Percentiles rank a stretch among this genome's conserved stretches.
Evolutionary conservation across 192 early-diverging fungal species (phyloP).

Genomic region (Pilaira anomala): DNA sequence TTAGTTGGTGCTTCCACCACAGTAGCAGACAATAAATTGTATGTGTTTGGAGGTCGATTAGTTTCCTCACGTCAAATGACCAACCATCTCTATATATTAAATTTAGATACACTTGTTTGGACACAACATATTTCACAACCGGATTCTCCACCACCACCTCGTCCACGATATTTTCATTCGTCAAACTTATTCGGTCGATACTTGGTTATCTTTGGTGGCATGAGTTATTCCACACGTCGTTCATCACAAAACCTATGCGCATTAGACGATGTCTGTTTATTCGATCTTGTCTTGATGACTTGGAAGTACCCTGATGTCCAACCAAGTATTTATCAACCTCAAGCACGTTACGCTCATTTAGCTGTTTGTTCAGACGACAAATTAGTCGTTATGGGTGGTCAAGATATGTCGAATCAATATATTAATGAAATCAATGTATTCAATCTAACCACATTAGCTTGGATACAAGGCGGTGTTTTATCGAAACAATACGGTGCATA

Average conservation of each 20-base stretch:
- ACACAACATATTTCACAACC: constrained; percentile 42
- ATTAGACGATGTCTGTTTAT: constrained; percentile 63
- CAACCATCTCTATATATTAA: constrained; percentile 65
- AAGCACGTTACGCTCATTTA: constrained; percentile 71
- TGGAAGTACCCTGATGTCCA: constrained; percentile 49
- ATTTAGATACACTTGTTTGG: constrained; percentile 63
- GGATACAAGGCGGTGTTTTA: constrained; percentile 57
- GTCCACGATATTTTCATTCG: constrained; percentile 72
- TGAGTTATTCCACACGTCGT: constrained; percentile 55
- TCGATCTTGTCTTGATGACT: constrained; percentile 51
- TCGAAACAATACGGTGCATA: constrained; percentile 70
- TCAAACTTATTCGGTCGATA: constrained; percentile 56
- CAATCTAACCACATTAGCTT: constrained; percentile 55
- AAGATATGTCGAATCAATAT: constrained; percentile 70
- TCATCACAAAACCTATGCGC: constrained; percentile 50
- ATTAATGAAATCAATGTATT: constrained; percentile 69
- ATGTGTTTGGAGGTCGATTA: constrained; percentile 70
- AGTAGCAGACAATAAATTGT: constrained; percentile 55
- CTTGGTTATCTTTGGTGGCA: constrained; percentile 71
- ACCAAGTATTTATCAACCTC: constrained; percentile 45
- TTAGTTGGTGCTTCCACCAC: constrained; percentile 66
- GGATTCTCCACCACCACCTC: constrained; percentile 35
- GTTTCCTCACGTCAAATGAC: constrained; percentile 67
- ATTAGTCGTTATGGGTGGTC: constrained; percentile 68
- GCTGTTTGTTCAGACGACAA: constrained; percentile 53